Evolutionary conservation across 495 filamentous ascomycete genomes (phyloP).

Genomic region (Penicillium chermesinum): DNA sequence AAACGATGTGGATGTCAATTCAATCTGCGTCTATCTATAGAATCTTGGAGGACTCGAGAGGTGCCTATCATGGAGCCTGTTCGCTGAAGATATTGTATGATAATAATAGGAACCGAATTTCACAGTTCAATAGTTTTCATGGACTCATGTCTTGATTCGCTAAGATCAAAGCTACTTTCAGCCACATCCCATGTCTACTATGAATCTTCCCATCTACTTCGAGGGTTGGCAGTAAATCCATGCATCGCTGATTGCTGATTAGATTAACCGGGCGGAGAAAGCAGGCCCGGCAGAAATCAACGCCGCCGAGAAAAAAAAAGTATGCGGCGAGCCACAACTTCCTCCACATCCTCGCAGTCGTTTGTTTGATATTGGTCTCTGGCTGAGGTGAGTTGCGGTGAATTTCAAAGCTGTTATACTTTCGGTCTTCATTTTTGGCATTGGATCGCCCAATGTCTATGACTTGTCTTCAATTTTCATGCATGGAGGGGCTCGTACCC

Average conservation of each 20-base stretch:
- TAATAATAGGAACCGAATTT: too few relatives aligned
- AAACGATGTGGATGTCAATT: too few relatives aligned
- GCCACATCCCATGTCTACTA: too few relatives aligned
- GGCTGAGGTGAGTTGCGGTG: not conserved
- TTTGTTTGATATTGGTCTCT: slow-evolving; percentile 12
- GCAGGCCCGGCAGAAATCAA: slow-evolving; percentile 26
- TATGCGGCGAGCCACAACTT: slow-evolving; percentile 1
- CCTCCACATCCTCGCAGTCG: slow-evolving; percentile 22
- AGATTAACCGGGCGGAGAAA: slow-evolving; percentile 20
- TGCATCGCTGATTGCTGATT: not conserved
- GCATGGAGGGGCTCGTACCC: slow-evolving; percentile 27
- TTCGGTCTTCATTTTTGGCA: not conserved
- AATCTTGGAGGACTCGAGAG: too few relatives aligned
- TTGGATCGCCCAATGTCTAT: not conserved
- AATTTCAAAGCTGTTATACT: not conserved
- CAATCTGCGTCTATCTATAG: too few relatives aligned
- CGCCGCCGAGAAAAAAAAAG: slow-evolving; percentile 12
- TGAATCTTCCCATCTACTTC: too few relatives aligned
- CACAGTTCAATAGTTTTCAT: too few relatives aligned
- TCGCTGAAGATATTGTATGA: too few relatives aligned
- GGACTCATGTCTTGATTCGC: too few relatives aligned
- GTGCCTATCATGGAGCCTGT: too few relatives aligned
- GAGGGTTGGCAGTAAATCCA: too few relatives aligned
- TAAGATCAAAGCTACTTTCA: too few relatives aligned
- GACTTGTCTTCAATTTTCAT: not conserved